These are phyloP conservation scores for Cryphonectria japonica DNA, from an alignment of 2,329 filamentous ascomycete species.

Conservation along the genomic window DNA sequence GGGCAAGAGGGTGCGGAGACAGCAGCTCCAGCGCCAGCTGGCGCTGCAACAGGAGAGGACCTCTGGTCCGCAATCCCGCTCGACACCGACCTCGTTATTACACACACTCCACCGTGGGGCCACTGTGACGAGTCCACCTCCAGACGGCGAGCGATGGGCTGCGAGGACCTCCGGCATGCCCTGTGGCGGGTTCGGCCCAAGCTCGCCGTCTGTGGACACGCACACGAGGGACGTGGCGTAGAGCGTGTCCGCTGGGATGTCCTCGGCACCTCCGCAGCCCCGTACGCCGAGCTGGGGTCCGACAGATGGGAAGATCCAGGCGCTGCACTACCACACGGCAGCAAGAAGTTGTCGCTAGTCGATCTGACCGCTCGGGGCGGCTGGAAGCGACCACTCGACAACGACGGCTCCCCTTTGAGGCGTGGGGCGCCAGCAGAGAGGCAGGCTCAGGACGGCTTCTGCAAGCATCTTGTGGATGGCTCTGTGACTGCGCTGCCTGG, in stretches of 20 bases:
- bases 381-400: constrained; percentile 45
- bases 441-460: background rate
- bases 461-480: constrained; percentile 3
- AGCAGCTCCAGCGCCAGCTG: background rate
- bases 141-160: constrained; percentile 54
- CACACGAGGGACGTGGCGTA: constrained; percentile 69
- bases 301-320: constrained; percentile 64
- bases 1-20: constrained; percentile 21
- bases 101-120: constrained; percentile 67
- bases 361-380: constrained; percentile 58
- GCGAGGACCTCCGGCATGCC: constrained; percentile 59
- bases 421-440: background rate
- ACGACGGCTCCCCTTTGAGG: constrained; percentile 44
- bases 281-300: constrained; percentile 49
- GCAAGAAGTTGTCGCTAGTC: constrained; percentile 67
- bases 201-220: constrained; percentile 72
- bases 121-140: constrained; percentile 58
- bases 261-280: constrained; percentile 40
- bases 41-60: constrained; percentile 20
- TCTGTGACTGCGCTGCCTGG: constrained; percentile 32
- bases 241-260: constrained; percentile 66
- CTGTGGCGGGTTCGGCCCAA: constrained; percentile 65
- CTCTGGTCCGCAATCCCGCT: constrained; percentile 67
- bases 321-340: constrained; percentile 38
- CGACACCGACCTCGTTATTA: constrained; percentile 68